Evolutionary conservation across 148 eudicot genomes (phyloP), one percentile per base, ranked within the genome.

Genomic region (Fagopyrum tataricum): DNA sequence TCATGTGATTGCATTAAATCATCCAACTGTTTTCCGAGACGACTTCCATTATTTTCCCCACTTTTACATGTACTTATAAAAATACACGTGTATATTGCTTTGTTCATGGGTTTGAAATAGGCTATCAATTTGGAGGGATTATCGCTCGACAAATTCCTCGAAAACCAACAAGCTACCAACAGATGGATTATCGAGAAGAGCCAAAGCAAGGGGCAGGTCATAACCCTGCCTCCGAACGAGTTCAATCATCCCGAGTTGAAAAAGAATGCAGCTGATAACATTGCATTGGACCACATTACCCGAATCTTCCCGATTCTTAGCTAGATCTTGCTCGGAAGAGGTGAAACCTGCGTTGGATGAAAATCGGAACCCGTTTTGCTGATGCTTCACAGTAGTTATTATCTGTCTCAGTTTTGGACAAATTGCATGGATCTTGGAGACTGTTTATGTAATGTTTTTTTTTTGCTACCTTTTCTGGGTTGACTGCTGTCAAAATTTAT

Each of bases 241-340:
- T 95, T 91, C 73, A 95, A 91, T 79, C 87, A 90, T 80, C 97
- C 99, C 4, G 97, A 86, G 71, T 82, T 95, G 79, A 95, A 85
- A 85, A 91, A 86, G 81, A 90, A 76, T 82, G 64, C 82, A 48
- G 91, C 93, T 9, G 93, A 90, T 61, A 84, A 68, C 77, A 77
- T 91, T 71, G 96, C 91, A 7, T 80, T 95, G 72, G 96, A 95
- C 81, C 91, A 84, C 75, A 79, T 95, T 18, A 82, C 97, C 64
- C 85, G 92, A 13, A 90, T 95, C 72, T 86, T 91, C 75, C 99
- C 99, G 31, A 88, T 95, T 76, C 96, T 95, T 41, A 88, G 96
- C 61, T 95, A 70, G 52, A 46, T n/a, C 52, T 7, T 31, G 37
- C 37, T 31, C 37, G 37, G 0, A 31, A 31, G 37, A 31, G 37